Conservation (phyloP, 768 basidiomycete genomes). For the Rhizopogon vesiculosus region DNA sequence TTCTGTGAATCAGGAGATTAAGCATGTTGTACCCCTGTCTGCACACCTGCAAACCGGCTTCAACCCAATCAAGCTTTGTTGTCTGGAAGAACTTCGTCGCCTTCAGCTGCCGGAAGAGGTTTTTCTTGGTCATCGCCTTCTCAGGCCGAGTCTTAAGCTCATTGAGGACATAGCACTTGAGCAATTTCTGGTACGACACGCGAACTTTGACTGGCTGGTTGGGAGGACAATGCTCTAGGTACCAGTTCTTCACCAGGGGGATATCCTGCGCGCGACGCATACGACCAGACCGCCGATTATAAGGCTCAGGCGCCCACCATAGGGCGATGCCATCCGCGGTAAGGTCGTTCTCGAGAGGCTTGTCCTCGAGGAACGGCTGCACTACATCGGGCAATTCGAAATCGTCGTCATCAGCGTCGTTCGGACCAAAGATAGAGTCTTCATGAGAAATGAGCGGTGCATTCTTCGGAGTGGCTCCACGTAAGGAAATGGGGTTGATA, state of each 20-base stretch:
- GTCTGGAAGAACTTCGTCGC: slow-evolving; percentile 99
- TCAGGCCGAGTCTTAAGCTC: slow-evolving; percentile 85
- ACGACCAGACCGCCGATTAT: slow-evolving; percentile 85
- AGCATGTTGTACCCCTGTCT: slow-evolving; percentile 99
- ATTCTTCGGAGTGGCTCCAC: slow-evolving; percentile 82
- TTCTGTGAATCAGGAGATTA: slow-evolving; percentile 97
- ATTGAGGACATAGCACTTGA: slow-evolving; percentile 95
- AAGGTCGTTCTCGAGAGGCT: slow-evolving; percentile 79
- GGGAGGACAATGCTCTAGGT: slow-evolving; percentile 96
- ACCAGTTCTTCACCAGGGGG: slow-evolving; percentile 97
- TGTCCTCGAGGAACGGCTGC: slow-evolving; percentile 76
- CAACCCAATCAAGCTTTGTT: slow-evolving; percentile 97
- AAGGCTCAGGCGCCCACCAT: slow-evolving; percentile 99
- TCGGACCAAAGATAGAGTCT: slow-evolving; percentile 87
- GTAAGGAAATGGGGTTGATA: slow-evolving; percentile 95
- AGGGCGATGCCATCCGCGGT: slow-evolving; percentile 96
- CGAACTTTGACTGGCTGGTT: slow-evolving; percentile 96
- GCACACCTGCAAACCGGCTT: slow-evolving; percentile 97
- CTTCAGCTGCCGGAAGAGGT: slow-evolving; percentile 91
- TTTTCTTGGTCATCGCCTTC: slow-evolving; percentile 98
- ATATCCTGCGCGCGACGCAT: slow-evolving; percentile 95
- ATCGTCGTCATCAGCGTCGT: slow-evolving; percentile 78
- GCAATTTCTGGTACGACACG: slow-evolving; percentile 97
- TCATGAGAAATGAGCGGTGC: slow-evolving; percentile 82
- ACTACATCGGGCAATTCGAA: slow-evolving; percentile 80